A percentile compares a stretch with the other conserved stretches of the same genome.
Conservation (phyloP, 371 early-diverging fungal genomes). For the Zychaea mexicana region DNA sequence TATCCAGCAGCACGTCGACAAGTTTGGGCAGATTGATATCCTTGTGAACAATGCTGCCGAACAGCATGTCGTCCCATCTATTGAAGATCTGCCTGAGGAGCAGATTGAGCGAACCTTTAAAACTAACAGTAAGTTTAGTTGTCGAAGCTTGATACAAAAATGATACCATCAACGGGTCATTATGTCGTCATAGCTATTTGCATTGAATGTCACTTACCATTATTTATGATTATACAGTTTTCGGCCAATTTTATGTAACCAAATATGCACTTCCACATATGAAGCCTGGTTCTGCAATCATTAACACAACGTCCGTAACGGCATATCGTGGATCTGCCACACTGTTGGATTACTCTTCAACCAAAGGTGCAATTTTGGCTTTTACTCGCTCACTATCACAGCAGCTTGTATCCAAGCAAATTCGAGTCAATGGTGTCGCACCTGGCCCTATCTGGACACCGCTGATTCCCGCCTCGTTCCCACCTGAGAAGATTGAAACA, state of each 20-base stretch:
- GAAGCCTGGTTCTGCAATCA: slow-evolving; percentile 21
- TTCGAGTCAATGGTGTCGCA: slow-evolving; percentile 56
- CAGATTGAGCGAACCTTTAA: slow-evolving; percentile 27
- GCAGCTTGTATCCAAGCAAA: slow-evolving; percentile 43
- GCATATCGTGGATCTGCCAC: slow-evolving; percentile 36
- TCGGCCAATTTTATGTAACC: slow-evolving; percentile 34
- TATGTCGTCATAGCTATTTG: too few relatives aligned
- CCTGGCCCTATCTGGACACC: slow-evolving; percentile 58
- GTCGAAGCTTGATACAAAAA: too few relatives aligned
- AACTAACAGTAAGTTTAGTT: slow-evolving; percentile 28
- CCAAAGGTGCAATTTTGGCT: slow-evolving; percentile 37
- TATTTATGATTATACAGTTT: background rate
- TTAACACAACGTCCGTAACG: slow-evolving; percentile 47
- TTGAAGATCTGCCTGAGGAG: slow-evolving; percentile 13
- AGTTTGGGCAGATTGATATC: slow-evolving; percentile 44
- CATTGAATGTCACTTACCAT: background rate
- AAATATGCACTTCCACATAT: slow-evolving; percentile 41
- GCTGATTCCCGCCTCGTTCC: slow-evolving; percentile 54
- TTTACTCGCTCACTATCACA: slow-evolving; percentile 47
- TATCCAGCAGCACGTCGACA: slow-evolving; percentile 20
- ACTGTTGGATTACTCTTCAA: slow-evolving; percentile 35
- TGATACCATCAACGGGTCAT: too few relatives aligned
- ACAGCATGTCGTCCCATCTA: slow-evolving; percentile 22
- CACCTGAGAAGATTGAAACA: slow-evolving; percentile 44
- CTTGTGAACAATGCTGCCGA: slow-evolving; percentile 54